A percentile compares a stretch with the other conserved stretches of the same genome.
phyloP scores from a whole-genome alignment of 108 stramenopile species.

The Skeletonema grethae region DNA sequence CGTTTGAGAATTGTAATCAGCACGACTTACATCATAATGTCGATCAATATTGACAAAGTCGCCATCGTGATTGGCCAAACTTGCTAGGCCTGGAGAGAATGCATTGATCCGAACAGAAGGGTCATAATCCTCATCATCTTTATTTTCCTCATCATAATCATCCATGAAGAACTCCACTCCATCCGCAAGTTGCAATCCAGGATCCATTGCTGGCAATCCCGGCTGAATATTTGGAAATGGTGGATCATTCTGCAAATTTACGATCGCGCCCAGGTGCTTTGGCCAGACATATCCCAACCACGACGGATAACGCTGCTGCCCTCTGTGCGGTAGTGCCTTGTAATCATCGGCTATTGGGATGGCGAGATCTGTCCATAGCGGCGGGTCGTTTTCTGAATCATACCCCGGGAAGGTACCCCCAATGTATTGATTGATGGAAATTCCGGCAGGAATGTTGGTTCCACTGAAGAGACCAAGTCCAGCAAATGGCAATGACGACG shows the following conservation, averaged over 20 bases:
- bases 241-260: constrained; percentile 4
- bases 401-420: constrained; percentile 28
- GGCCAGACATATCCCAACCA: constrained; percentile 61
- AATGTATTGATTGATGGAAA: constrained; percentile 22
- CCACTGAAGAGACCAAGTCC: constrained; percentile 44
- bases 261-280: constrained; percentile 3
- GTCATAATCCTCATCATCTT: neutral
- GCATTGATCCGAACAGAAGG: constrained; percentile 24
- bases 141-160: constrained; percentile 6
- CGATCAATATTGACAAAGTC: constrained; percentile 42
- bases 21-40: neutral
- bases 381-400: constrained; percentile 10
- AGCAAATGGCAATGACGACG: constrained; percentile 41
- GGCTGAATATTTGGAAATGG: constrained; percentile 19
- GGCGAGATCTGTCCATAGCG: constrained; percentile 47
- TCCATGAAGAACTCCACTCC: constrained; percentile 39
- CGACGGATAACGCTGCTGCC: constrained; percentile 47
- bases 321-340: constrained; percentile 56
- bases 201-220: constrained; percentile 20
- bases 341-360: constrained; percentile 54
- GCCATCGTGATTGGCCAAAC: constrained; percentile 42
- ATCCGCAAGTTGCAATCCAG: constrained; percentile 28
- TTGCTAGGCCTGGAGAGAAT: constrained; percentile 47
- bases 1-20: constrained; percentile 18
- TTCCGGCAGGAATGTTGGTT: constrained; percentile 14